A percentile compares a stretch with the other conserved stretches of the same genome.
These are phyloP conservation scores for Sclerospora graminicola DNA, from an alignment of 352 stramenopile genomes.

Conservation along the genomic window DNA sequence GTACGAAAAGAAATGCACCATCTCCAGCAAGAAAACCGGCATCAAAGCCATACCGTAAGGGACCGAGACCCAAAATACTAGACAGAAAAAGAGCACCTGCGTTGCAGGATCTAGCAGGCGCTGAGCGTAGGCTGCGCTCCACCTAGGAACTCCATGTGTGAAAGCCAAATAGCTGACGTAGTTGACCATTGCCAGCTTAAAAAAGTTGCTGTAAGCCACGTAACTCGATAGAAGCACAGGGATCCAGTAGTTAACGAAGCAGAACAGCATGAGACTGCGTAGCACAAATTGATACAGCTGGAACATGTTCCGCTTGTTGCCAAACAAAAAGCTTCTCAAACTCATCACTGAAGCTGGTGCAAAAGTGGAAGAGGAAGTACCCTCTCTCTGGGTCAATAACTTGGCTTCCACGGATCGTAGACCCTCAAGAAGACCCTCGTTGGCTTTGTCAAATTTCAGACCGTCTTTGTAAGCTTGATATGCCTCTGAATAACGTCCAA, in stretches of 20 bases:
- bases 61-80: slow-evolving; percentile 77
- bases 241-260: slow-evolving; percentile 70
- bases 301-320: slow-evolving; percentile 60
- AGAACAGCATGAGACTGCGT: slow-evolving; percentile 48
- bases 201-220: slow-evolving; percentile 60
- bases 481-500: slow-evolving; percentile 57
- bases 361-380: slow-evolving; percentile 1
- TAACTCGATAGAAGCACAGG: slow-evolving; percentile 30
- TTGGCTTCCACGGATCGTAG: slow-evolving; percentile 49
- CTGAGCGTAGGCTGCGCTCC: slow-evolving; percentile 69
- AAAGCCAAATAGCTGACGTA: slow-evolving; percentile 73
- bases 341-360: slow-evolving; percentile 6
- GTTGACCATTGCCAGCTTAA: slow-evolving; percentile 75
- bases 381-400: slow-evolving; percentile 19
- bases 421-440: slow-evolving; percentile 61
- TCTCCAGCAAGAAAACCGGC: slow-evolving; percentile 69
- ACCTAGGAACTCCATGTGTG: slow-evolving; percentile 63
- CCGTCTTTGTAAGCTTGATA: slow-evolving; percentile 76
- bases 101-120: slow-evolving; percentile 69
- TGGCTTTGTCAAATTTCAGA: slow-evolving; percentile 43
- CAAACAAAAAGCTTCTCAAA: slow-evolving; percentile 41
- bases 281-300: slow-evolving; percentile 60
- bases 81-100: slow-evolving; percentile 77
- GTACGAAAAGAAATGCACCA: slow-evolving; percentile 70
- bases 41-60: slow-evolving; percentile 71